Percentiles rank a stretch among this genome's conserved stretches.
Conservation (phyloP, 441 rosid genomes). For the Croton laevigatus region DNA sequence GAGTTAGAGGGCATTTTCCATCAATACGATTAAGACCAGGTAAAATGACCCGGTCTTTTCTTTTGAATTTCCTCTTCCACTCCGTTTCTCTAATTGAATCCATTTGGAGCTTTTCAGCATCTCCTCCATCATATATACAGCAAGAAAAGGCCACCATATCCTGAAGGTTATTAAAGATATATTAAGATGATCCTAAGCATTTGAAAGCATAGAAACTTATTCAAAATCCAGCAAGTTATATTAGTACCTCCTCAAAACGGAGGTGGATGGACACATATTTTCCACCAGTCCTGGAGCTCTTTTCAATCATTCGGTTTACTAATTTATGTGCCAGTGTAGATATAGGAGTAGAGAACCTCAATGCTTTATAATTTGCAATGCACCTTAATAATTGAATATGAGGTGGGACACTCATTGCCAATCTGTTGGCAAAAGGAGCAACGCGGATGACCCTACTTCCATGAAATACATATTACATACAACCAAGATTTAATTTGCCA, state of each 20-base stretch:
- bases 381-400: slow-evolving; percentile 83
- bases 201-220: neutral
- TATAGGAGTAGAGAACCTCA: slow-evolving; percentile 68
- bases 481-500: neutral
- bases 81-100: slow-evolving; percentile 60
- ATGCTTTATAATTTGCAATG: slow-evolving; percentile 78
- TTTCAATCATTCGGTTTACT: slow-evolving; percentile 63
- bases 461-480: slow-evolving; percentile 20
- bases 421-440: slow-evolving; percentile 88
- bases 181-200: neutral
- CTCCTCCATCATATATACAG: slow-evolving; percentile 88
- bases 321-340: slow-evolving; percentile 59
- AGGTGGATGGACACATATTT: slow-evolving; percentile 84
- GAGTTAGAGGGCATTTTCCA: slow-evolving; percentile 95
- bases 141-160: slow-evolving; percentile 99
- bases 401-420: slow-evolving; percentile 86
- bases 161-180: slow-evolving; percentile 32
- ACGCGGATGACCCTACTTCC: slow-evolving; percentile 73
- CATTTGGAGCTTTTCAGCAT: slow-evolving; percentile 62
- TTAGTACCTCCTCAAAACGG: slow-evolving; percentile 84
- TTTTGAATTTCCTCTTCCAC: slow-evolving; percentile 88
- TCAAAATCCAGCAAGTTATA: slow-evolving; percentile 7
- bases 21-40: slow-evolving; percentile 76
- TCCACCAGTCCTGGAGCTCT: slow-evolving; percentile 67
- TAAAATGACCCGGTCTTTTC: slow-evolving; percentile 51